Evolutionary conservation across 306 rosid species (phyloP).

Genomic region (Vachellia collinsii): DNA sequence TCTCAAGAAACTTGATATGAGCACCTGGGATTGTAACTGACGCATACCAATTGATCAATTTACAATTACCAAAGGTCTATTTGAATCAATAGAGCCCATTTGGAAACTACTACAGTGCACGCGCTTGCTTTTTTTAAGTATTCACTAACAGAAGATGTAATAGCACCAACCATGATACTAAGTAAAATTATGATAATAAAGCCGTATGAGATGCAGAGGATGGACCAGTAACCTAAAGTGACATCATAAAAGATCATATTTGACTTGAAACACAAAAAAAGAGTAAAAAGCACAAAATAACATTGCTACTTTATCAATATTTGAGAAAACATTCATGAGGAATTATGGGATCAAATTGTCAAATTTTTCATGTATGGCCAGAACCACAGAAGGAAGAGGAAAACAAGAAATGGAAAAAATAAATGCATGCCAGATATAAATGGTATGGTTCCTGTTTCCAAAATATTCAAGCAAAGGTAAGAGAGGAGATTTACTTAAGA

Average conservation of each 20-base stretch:
- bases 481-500: conserved; percentile 52
- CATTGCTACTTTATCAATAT: not conserved
- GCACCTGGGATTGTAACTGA: not conserved
- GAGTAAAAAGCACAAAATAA: not conserved
- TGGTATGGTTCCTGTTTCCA: conserved; percentile 13
- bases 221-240: not conserved
- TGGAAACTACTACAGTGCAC: not conserved
- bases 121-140: not conserved
- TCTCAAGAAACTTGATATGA: not conserved
- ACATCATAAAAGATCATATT: not conserved
- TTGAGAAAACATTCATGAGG: not conserved
- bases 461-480: conserved; percentile 15
- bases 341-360: not conserved
- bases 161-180: not conserved
- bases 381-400: not conserved
- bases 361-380: not conserved
- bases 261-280: not conserved
- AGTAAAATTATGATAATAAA: not conserved
- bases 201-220: not conserved
- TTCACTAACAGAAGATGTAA: not conserved
- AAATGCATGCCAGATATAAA: conserved; percentile 10
- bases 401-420: not conserved
- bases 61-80: not conserved
- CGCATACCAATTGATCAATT: not conserved
- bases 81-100: not conserved